Evolutionary conservation across 1,284 basidiomycete genomes (phyloP).

Genomic region (Malassezia sp.): DNA sequence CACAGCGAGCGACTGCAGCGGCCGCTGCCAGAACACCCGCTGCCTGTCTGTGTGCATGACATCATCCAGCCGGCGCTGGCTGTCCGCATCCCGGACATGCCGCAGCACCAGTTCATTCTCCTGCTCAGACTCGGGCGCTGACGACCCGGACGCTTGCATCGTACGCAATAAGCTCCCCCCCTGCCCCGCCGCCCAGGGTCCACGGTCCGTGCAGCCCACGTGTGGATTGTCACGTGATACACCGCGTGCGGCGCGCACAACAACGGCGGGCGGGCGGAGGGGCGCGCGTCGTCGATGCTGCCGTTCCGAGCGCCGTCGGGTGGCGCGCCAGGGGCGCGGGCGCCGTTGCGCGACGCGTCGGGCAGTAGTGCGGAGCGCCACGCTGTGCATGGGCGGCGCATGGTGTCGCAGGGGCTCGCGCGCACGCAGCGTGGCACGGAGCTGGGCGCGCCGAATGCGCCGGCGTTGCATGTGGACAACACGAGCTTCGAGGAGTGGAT

Average conservation of each 20-base stretch:
- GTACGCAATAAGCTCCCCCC: no score
- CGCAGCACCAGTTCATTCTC: no score
- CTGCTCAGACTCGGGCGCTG: no score
- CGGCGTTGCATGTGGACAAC: slow-evolving; percentile 35
- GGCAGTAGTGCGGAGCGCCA: no score
- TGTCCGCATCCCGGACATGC: no score
- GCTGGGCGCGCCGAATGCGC: slow-evolving; percentile 9
- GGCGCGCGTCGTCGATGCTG: no score
- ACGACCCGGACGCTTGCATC: no score
- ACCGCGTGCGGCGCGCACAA: no score
- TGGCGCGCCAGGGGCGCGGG: neutral
- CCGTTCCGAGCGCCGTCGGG: slow-evolving; percentile 14
- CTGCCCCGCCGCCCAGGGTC: no score
- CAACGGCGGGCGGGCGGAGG: neutral
- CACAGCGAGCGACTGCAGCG: slow-evolving; percentile 52
- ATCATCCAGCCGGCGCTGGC: neutral
- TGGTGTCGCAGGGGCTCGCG: slow-evolving; percentile 13
- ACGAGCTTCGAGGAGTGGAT: slow-evolving; percentile 79
- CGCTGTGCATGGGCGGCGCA: slow-evolving; percentile 3
- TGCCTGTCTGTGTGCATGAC: neutral
- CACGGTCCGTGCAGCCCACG: no score
- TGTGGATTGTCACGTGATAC: slow-evolving; percentile 5
- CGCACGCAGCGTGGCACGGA: slow-evolving; percentile 8
- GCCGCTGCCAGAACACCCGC: slow-evolving; percentile 7
- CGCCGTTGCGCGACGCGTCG: slow-evolving; percentile 1